Base-by-base conservation (phyloP, 257 asterid genomes). In the Eustoma russellianum region DNA sequence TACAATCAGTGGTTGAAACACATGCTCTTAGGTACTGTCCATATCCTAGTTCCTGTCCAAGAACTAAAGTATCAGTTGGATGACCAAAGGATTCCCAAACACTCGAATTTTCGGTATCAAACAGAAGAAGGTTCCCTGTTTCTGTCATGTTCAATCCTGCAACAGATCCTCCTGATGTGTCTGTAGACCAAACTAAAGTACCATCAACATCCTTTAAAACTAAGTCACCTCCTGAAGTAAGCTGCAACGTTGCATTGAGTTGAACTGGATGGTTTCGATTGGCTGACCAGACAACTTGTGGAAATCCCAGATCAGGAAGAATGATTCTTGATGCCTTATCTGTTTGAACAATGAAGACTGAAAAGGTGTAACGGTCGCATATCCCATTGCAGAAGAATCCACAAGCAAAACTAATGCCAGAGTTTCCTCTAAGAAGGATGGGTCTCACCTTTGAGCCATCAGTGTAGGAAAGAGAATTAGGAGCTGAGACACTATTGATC, bases 241-340 rank as follows among this genome's bases (percentile, higher is more conserved):
- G 72, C 40, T 64, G 48, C 61, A 80, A 19, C 12, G 70, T 55
- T 4, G 86, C 76, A 55, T 80, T 77, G 41, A 66, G 52, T n/a
- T 28, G 17, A 19, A 80, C 79, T 0, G 73, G 76, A 6, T 38
- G 50, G 62, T 74, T 52, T 15, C 77, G 30, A 45, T 74, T 79
- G 50, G 87, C 79, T n/a, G 79, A 74, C 87, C 83, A 76, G 7
- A 76, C 81, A 18, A 77, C 75, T 46, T 69, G 80, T 1, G 80
- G 81, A 65, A 70, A 73, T 0, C 77, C 82, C 11, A 10, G 3
- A 7, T 50, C 2, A 1, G 78, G 82, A 14, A 13, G 5, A 19
- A 48, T 46, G 33, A 67, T 73, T 0, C 0, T 1, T 0, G 72
- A 69, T 5, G 13, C 63, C 8, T 73, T 67, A 46, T 70, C 70